Base-by-base conservation (phyloP, 306 rosid genomes). In the Pyrus communis region DNA sequence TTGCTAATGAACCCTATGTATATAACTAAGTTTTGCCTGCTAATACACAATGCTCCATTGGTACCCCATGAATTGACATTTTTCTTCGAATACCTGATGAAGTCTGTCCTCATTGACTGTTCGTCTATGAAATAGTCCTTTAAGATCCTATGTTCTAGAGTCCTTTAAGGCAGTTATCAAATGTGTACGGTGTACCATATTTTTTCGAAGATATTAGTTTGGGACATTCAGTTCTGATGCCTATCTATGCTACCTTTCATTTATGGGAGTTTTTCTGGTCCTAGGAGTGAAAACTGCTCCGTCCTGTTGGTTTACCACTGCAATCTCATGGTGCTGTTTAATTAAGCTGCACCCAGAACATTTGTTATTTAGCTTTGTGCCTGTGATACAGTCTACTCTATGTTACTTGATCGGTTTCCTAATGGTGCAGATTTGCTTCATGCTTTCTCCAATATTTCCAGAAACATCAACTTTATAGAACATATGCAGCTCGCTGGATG, bases 391-490 rank as follows among this genome's bases (percentile, higher is more conserved):
- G 17, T 18, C 33, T 42, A 23, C 38, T 23, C n/a, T 72, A 5
- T 35, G 9, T 59, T 17, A 62, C 25, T 70, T 88, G 69, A 79
- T 77, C 65, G 45, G 31, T 79, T 67, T 78, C 77, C 35, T 68
- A 33, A 75, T 45, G 46, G 49, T 89, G 84, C 92, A 95, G 99
- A 95, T 95, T 76, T 95, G 88, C 96, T 95, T 75, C 87, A 90
- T 80, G 88, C 85, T 64, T 92, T 95, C 81, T 89, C 99, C 43
- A 95, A 92, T 77, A 51, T 95, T 77, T 89, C 99, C 21, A 88
- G 92, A 79, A 86, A 86, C 67, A 80, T 92, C 81, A 95, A 95
- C 86, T 92, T 95, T 85, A 92, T 95, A 21, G 99, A 95, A 75
- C 92, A 89, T 70, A 84, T 85, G 66, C 91, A 74, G 66, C 72